These are phyloP conservation scores for Alnus rubra DNA, from an alignment of 306 rosid genomes.

Conservation along the genomic window DNA sequence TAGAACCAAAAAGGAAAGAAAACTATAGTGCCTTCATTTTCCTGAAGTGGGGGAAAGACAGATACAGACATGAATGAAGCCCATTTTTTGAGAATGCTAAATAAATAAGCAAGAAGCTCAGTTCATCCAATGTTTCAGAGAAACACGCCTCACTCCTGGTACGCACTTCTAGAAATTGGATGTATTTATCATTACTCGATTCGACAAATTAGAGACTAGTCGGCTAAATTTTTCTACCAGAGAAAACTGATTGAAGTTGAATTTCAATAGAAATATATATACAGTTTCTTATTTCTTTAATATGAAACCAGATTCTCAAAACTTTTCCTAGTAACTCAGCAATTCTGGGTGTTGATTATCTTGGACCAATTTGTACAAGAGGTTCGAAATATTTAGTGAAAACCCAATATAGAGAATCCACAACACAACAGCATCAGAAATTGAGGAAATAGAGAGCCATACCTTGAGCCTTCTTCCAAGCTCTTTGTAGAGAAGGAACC, in stretches of 20 bases:
- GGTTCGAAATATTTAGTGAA: not conserved
- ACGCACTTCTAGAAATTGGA: not conserved
- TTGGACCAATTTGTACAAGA: not conserved
- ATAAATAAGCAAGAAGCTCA: not conserved
- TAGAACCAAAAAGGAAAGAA: not conserved
- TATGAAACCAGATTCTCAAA: not conserved
- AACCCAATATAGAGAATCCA: not conserved
- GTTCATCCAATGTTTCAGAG: constrained; percentile 6
- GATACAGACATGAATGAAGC: not conserved
- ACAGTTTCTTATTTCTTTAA: not conserved
- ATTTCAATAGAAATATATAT: not conserved
- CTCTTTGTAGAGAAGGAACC: constrained; percentile 96
- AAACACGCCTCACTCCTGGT: not conserved
- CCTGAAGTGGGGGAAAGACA: not conserved
- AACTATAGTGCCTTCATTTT: not conserved
- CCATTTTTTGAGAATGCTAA: not conserved
- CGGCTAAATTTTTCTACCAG: not conserved
- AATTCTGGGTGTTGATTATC: not conserved
- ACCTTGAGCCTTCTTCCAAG: constrained; percentile 98
- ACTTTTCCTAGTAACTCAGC: not conserved
- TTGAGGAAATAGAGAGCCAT: not conserved
- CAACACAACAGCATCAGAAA: not conserved
- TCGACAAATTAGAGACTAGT: not conserved
- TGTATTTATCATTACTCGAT: not conserved
- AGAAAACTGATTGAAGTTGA: not conserved